phyloP scores from a whole-genome alignment of 2,329 filamentous ascomycete genomes.

The Xylariomycetidae sp. region DNA sequence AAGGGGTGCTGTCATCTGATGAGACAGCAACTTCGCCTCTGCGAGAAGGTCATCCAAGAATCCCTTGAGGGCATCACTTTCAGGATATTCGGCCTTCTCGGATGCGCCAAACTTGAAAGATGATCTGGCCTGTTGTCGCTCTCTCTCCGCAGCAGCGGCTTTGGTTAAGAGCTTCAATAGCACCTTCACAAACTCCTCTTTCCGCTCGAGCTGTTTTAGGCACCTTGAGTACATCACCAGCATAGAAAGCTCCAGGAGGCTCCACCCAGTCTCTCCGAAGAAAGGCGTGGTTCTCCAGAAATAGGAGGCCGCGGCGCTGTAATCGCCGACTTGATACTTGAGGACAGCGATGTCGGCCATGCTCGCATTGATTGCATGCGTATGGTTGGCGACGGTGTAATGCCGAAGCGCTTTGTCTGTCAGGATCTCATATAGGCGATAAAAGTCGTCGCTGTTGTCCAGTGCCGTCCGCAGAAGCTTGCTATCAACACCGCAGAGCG shows the following conservation, averaged over 20 bases:
- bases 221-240: constrained; percentile 81
- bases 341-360: constrained; percentile 82
- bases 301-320: constrained; percentile 64
- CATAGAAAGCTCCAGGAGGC: constrained; percentile 72
- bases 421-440: constrained; percentile 64
- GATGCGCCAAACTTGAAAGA: constrained; percentile 29
- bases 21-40: constrained; percentile 37
- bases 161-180: constrained; percentile 70
- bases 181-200: constrained; percentile 73
- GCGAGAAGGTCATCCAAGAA: constrained; percentile 42
- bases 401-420: constrained; percentile 80
- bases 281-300: constrained; percentile 74
- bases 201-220: constrained; percentile 66
- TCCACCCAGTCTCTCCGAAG: constrained; percentile 75
- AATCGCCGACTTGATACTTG: constrained; percentile 72
- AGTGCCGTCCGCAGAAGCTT: constrained; percentile 55
- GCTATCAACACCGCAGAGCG: constrained; percentile 45
- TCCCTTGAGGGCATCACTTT: constrained; percentile 36
- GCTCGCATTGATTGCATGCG: constrained; percentile 68
- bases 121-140: constrained; percentile 36
- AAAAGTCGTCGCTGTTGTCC: constrained; percentile 57
- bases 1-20: constrained; percentile 63
- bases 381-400: constrained; percentile 72
- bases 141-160: constrained; percentile 49
- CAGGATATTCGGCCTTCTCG: constrained; percentile 23